phyloP scores from a whole-genome alignment of 2,329 filamentous ascomycete species.

The Cladosporium halotolerans region DNA sequence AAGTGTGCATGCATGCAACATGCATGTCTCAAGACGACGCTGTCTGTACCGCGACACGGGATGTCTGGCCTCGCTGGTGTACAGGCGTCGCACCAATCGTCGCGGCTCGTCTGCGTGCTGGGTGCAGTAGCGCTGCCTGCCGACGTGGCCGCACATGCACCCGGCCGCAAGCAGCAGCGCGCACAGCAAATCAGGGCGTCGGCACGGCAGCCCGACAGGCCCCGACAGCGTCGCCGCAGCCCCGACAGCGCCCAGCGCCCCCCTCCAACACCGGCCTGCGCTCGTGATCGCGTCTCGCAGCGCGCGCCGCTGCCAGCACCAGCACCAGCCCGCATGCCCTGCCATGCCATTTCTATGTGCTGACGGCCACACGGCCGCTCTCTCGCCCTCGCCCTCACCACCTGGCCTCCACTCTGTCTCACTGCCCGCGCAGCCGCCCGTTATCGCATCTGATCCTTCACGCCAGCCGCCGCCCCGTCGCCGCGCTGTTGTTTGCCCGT shows the following conservation, averaged over 20 bases:
- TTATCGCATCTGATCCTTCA: no score
- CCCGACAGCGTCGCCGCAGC: not conserved
- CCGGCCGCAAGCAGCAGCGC: not conserved
- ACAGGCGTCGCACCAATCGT: constrained; percentile 1
- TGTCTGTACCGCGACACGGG: not conserved
- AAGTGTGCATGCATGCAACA: not conserved
- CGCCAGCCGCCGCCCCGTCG: no score
- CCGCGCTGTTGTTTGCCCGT: no score
- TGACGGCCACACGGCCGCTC: not conserved
- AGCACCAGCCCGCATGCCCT: not conserved
- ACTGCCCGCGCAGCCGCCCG: no score
- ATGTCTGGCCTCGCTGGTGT: not conserved
- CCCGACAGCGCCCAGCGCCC: not conserved
- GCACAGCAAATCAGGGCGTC: constrained; percentile 1
- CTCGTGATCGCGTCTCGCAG: not conserved
- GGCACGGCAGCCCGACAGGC: not conserved
- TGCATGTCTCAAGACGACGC: constrained; percentile 10
- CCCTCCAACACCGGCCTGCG: not conserved
- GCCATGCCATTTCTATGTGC: not conserved
- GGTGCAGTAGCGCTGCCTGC: constrained; percentile 3
- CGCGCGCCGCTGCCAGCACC: not conserved
- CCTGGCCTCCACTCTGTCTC: no score
- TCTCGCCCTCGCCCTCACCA: no score
- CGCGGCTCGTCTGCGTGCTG: not conserved
- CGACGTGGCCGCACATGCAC: not conserved